These are phyloP conservation scores for Decorospora gaudefroyi DNA, from an alignment of 2,329 filamentous ascomycete species.

Conservation along the genomic window DNA sequence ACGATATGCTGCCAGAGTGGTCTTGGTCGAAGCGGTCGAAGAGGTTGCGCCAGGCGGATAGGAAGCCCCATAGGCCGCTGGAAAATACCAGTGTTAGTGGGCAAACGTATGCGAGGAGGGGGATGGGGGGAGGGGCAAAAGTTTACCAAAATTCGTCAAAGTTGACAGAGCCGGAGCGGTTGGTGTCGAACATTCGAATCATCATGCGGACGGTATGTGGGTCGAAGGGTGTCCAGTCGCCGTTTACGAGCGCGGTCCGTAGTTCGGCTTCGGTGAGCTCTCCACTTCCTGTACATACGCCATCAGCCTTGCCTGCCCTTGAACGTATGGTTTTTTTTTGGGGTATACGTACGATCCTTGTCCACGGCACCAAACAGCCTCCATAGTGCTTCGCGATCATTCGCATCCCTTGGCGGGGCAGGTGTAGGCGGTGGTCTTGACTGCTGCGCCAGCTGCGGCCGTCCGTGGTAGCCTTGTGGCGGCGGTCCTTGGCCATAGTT, in stretches of 20 bases:
- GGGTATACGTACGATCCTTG: slow-evolving; percentile 65
- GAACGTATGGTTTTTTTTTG: not conserved
- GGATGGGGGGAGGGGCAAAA: slow-evolving; percentile 7
- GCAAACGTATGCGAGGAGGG: not conserved
- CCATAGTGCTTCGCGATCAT: slow-evolving; percentile 73
- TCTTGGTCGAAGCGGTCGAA: slow-evolving; percentile 96
- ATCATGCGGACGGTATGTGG: slow-evolving; percentile 95
- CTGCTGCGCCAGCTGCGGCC: slow-evolving; percentile 58
- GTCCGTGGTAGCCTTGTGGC: slow-evolving; percentile 68
- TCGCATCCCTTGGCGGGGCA: slow-evolving; percentile 59
- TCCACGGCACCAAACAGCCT: slow-evolving; percentile 91
- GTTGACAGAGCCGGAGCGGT: slow-evolving; percentile 84
- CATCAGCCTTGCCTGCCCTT: not conserved
- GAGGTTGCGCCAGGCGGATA: slow-evolving; percentile 88
- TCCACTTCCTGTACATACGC: slow-evolving; percentile 68
- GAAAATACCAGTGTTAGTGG: slow-evolving; percentile 7
- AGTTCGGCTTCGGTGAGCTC: slow-evolving; percentile 86
- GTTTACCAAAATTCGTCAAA: slow-evolving; percentile 94
- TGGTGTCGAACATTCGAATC: slow-evolving; percentile 98
- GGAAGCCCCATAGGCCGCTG: slow-evolving; percentile 86
- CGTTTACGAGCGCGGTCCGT: slow-evolving; percentile 88
- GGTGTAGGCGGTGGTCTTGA: slow-evolving; percentile 52
- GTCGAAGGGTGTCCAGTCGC: slow-evolving; percentile 94
- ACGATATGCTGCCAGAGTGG: slow-evolving; percentile 80
- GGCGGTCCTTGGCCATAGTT: slow-evolving; percentile 60